Evolutionary conservation across 148 eudicot genomes (phyloP).

Genomic region (Chenopodium formosanum): DNA sequence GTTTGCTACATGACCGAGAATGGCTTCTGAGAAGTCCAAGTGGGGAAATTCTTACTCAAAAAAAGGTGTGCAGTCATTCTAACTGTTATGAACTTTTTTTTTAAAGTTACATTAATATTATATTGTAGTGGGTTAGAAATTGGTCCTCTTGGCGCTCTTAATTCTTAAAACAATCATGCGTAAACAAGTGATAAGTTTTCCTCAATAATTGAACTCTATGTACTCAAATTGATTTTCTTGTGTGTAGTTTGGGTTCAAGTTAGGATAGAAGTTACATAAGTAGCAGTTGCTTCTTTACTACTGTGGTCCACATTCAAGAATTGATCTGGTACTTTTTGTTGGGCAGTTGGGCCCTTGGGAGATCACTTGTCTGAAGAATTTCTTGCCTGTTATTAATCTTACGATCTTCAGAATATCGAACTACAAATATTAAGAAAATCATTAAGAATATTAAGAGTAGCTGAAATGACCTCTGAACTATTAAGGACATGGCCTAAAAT

Average conservation of each 20-base stretch:
- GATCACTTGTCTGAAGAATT: background rate
- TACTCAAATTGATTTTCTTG: background rate
- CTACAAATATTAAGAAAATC: background rate
- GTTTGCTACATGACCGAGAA: slow-evolving; percentile 84
- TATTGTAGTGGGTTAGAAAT: background rate
- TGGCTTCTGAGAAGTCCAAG: slow-evolving; percentile 81
- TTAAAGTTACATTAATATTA: background rate
- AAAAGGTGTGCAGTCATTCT: slow-evolving; percentile 82
- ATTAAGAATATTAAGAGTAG: background rate
- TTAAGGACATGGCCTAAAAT: no score
- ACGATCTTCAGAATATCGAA: background rate
- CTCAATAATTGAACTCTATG: no score
- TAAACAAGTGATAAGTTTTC: background rate
- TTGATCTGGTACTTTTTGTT: background rate
- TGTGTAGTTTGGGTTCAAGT: background rate
- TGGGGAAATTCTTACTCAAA: slow-evolving; percentile 93
- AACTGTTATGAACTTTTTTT: no score
- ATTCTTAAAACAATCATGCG: background rate
- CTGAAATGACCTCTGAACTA: no score
- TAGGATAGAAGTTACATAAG: background rate
- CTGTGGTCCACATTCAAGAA: background rate
- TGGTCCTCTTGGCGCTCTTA: background rate
- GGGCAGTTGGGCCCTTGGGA: background rate
- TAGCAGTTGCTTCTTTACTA: background rate
- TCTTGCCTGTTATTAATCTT: background rate